These are phyloP conservation scores for Alnus glutinosa DNA, from an alignment of 306 rosid species.

Conservation along the genomic window DNA sequence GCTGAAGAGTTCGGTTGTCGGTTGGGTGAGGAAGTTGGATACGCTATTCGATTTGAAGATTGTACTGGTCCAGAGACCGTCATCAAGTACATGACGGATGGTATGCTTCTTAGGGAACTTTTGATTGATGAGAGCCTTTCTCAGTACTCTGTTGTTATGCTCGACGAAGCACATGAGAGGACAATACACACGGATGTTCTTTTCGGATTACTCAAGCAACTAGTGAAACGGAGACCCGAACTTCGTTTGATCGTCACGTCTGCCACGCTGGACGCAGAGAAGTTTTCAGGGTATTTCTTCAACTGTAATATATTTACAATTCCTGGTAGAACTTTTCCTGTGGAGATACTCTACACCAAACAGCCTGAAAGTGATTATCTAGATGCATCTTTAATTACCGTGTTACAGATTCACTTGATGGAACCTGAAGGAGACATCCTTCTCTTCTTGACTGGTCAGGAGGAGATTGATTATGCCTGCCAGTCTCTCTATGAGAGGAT, in stretches of 20 bases:
- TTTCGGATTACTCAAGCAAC: conserved; percentile 80
- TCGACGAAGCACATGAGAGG: conserved; percentile 93
- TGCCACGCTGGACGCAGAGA: conserved; percentile 89
- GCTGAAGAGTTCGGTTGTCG: conserved; percentile 90
- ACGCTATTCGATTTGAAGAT: conserved; percentile 85
- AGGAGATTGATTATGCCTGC: conserved; percentile 89
- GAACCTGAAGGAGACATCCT: conserved; percentile 94
- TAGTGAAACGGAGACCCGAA: conserved; percentile 73
- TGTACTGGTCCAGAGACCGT: conserved; percentile 82
- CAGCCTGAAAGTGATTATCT: conserved; percentile 85
- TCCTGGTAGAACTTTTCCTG: conserved; percentile 91
- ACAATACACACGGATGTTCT: conserved; percentile 83
- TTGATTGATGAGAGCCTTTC: conserved; percentile 73
- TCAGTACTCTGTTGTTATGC: conserved; percentile 83
- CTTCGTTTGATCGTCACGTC: conserved; percentile 81
- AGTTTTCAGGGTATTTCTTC: conserved; percentile 83
- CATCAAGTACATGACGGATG: conserved; percentile 92
- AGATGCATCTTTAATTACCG: conserved; percentile 76
- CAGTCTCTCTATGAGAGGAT: conserved; percentile 83
- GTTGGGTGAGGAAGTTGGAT: conserved; percentile 90
- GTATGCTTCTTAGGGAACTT: conserved; percentile 83
- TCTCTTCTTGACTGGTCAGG: conserved; percentile 92
- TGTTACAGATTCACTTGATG: conserved; percentile 78
- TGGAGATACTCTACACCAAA: conserved; percentile 73
- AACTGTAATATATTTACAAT: conserved; percentile 72